Percentiles rank a stretch among this genome's conserved stretches.
Evolutionary conservation across 768 basidiomycete genomes (phyloP).

Genomic region (Tricholoma furcatifolium): DNA sequence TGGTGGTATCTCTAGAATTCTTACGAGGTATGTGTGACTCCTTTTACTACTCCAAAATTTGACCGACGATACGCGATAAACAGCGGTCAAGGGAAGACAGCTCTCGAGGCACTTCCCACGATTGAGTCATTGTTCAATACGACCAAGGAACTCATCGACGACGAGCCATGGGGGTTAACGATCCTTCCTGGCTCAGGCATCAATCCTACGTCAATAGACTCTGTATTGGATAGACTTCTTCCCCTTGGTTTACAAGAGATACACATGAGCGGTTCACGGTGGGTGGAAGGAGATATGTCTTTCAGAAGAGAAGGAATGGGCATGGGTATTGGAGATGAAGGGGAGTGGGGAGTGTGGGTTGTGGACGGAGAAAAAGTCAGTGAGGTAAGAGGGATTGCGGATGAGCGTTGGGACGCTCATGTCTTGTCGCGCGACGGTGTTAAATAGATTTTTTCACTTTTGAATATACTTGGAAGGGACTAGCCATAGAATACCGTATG

Average conservation of each 20-base stretch:
- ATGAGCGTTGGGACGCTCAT: conserved; percentile 31
- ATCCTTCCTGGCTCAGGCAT: conserved; percentile 81
- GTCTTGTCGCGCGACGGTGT: background rate
- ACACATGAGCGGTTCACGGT: conserved; percentile 72
- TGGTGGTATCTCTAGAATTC: conserved; percentile 66
- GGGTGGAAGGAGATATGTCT: conserved; percentile 53
- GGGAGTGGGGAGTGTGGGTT: conserved; percentile 70
- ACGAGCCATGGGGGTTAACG: conserved; percentile 37
- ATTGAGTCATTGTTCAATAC: conserved; percentile 39
- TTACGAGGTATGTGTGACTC: conserved; percentile 64
- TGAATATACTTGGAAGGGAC: background rate
- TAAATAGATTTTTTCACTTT: conserved; percentile 1
- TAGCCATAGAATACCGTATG: background rate
- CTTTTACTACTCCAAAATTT: background rate
- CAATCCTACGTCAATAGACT: conserved; percentile 51
- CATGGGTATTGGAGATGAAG: conserved; percentile 56
- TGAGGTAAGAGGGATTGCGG: conserved; percentile 48
- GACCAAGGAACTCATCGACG: conserved; percentile 34
- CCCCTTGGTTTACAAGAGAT: conserved; percentile 64
- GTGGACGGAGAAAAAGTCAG: conserved; percentile 53
- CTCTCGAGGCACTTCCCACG: conserved; percentile 37
- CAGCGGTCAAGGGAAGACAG: conserved; percentile 55
- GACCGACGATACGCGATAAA: background rate
- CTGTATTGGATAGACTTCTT: conserved; percentile 48
- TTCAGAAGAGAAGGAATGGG: conserved; percentile 60